Conservation (phyloP, 306 rosid species). For the Mimosa bimucronata region DNA sequence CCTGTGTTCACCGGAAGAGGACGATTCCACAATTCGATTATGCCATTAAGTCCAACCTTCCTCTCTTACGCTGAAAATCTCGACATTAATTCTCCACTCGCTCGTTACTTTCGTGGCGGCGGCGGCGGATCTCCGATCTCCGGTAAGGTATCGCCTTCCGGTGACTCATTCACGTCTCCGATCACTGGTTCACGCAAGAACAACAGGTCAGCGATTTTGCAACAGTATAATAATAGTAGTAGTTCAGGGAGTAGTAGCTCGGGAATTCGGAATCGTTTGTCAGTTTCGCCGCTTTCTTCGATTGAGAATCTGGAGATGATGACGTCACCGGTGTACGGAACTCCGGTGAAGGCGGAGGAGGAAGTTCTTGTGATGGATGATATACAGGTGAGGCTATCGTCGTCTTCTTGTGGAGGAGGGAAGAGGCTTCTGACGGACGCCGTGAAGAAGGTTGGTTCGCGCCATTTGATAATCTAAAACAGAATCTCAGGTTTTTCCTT, state of each 20-base stretch:
- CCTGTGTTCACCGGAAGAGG: slow-evolving; percentile 37
- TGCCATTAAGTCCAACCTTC: slow-evolving; percentile 44
- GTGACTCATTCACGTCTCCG: slow-evolving; percentile 44
- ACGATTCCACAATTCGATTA: slow-evolving; percentile 36
- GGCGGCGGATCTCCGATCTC: slow-evolving; percentile 49
- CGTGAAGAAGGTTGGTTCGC: slow-evolving; percentile 54
- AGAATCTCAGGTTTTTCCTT: background rate
- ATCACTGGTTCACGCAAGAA: slow-evolving; percentile 38
- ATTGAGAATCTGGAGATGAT: slow-evolving; percentile 63
- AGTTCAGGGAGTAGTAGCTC: slow-evolving; percentile 48
- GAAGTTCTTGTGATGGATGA: slow-evolving; percentile 79
- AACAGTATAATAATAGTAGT: slow-evolving; percentile 11
- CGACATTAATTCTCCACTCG: slow-evolving; percentile 53
- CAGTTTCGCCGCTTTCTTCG: slow-evolving; percentile 56
- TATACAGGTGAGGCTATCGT: slow-evolving; percentile 47
- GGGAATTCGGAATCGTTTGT: slow-evolving; percentile 45
- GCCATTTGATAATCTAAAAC: slow-evolving; percentile 28
- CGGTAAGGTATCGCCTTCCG: slow-evolving; percentile 28
- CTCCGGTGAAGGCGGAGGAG: slow-evolving; percentile 63
- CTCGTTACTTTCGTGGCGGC: slow-evolving; percentile 45
- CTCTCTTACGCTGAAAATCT: slow-evolving; percentile 52
- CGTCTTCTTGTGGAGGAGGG: slow-evolving; percentile 17
- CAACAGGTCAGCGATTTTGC: slow-evolving; percentile 29
- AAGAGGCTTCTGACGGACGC: slow-evolving; percentile 42
- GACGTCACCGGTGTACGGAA: slow-evolving; percentile 49